Conservation (phyloP, 2,329 filamentous ascomycete genomes). For the Diplocarpon rosae region DNA sequence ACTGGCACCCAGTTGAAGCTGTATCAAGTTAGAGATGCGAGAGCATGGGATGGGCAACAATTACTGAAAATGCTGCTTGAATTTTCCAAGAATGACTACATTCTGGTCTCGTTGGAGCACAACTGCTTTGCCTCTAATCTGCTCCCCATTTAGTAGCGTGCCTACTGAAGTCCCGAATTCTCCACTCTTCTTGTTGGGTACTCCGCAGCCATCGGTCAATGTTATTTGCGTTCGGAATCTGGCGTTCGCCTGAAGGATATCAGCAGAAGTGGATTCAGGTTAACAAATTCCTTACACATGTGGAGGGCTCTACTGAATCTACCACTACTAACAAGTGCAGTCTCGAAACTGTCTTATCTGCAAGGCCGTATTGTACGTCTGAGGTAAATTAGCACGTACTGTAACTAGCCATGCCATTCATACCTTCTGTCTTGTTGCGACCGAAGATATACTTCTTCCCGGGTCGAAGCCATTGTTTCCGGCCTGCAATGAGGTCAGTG, state of each 20-base stretch:
- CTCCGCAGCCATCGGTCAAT: constrained; percentile 52
- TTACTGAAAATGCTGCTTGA: constrained; percentile 50
- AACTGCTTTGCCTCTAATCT: constrained; percentile 51
- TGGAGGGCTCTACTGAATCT: constrained; percentile 49
- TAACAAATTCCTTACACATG: constrained; percentile 45
- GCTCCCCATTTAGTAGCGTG: constrained; percentile 63
- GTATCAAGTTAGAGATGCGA: background rate
- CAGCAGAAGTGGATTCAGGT: constrained; percentile 4
- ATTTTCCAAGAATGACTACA: constrained; percentile 61
- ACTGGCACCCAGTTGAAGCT: constrained; percentile 72
- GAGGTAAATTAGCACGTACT: constrained; percentile 2
- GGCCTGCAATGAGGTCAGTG: constrained; percentile 35
- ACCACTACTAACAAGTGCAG: constrained; percentile 78
- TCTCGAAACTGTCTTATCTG: constrained; percentile 74
- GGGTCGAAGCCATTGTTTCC: constrained; percentile 72
- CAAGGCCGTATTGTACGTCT: constrained; percentile 60
- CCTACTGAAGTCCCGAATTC: constrained; percentile 63
- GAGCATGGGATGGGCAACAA: constrained; percentile 7
- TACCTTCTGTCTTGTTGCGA: constrained; percentile 58
- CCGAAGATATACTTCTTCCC: constrained; percentile 81
- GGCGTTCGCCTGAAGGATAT: constrained; percentile 13
- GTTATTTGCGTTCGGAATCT: constrained; percentile 51
- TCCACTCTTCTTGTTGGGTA: background rate
- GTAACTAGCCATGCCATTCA: constrained; percentile 14
- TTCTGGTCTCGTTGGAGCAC: constrained; percentile 47